Conservation (phyloP, 257 asterid genomes). For the Gardenia jasminoides region DNA sequence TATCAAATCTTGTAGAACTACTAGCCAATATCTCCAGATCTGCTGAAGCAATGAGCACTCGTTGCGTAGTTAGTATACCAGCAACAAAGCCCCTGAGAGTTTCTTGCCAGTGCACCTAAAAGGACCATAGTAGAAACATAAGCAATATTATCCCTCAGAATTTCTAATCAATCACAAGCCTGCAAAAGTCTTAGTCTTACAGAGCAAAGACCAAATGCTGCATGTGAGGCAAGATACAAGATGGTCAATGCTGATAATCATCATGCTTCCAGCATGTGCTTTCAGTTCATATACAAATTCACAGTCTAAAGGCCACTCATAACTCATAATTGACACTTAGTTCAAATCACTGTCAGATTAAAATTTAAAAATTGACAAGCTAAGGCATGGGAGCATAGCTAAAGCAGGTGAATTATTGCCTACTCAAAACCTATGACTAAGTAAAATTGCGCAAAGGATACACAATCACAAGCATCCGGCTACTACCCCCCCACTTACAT, state of each 20-base stretch:
- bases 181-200: neutral
- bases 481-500: neutral
- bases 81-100: constrained; percentile 97
- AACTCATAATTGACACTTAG: neutral
- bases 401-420: neutral
- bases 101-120: constrained; percentile 98
- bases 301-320: neutral
- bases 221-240: neutral
- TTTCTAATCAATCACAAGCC: neutral
- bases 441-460: neutral
- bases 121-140: neutral
- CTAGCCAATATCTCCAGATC: constrained; percentile 85
- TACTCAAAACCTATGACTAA: too few species aligned
- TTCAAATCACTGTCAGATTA: neutral
- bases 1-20: constrained; percentile 79
- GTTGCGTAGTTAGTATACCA: constrained; percentile 86
- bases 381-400: neutral
- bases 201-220: neutral
- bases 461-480: neutral
- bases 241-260: neutral
- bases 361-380: too few species aligned
- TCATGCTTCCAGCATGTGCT: neutral
- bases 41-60: constrained; percentile 85
- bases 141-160: neutral
- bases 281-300: neutral